These are phyloP conservation scores for Leccinum sublutescens DNA, from an alignment of 768 basidiomycete genomes.

Conservation along the genomic window DNA sequence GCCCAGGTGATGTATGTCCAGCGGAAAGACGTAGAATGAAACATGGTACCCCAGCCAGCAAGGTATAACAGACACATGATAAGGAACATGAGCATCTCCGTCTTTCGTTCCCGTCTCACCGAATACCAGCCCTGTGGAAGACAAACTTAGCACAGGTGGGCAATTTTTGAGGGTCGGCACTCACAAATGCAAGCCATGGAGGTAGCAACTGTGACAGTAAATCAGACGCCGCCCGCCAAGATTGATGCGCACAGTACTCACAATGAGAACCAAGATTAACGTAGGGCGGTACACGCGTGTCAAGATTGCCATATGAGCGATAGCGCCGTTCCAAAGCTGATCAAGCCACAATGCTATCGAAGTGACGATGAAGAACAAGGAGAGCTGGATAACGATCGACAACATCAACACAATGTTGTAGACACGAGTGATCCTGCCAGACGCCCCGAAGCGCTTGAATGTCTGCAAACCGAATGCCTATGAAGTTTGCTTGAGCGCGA, in stretches of 20 bases:
- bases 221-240: background rate
- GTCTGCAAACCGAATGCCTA: conserved; percentile 84
- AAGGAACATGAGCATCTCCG: conserved; percentile 64
- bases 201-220: conserved; percentile 48
- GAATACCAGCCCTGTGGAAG: conserved; percentile 67
- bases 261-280: conserved; percentile 55
- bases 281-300: conserved; percentile 51
- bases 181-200: conserved; percentile 66
- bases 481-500: background rate
- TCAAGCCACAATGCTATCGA: conserved; percentile 77
- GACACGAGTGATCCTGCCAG: conserved; percentile 65
- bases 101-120: conserved; percentile 61
- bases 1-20: conserved; percentile 74
- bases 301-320: conserved; percentile 51
- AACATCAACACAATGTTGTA: conserved; percentile 71
- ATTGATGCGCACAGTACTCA: conserved; percentile 38
- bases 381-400: conserved; percentile 73
- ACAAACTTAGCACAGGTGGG: background rate
- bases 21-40: conserved; percentile 67
- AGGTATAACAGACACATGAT: conserved; percentile 58
- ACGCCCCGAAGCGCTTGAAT: conserved; percentile 83
- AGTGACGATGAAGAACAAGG: conserved; percentile 71
- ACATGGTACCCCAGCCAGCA: conserved; percentile 70
- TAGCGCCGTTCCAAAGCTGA: conserved; percentile 64
- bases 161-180: conserved; percentile 8